Conservation (phyloP, 352 stramenopile genomes). For the Phytophthora pisi region DNA sequence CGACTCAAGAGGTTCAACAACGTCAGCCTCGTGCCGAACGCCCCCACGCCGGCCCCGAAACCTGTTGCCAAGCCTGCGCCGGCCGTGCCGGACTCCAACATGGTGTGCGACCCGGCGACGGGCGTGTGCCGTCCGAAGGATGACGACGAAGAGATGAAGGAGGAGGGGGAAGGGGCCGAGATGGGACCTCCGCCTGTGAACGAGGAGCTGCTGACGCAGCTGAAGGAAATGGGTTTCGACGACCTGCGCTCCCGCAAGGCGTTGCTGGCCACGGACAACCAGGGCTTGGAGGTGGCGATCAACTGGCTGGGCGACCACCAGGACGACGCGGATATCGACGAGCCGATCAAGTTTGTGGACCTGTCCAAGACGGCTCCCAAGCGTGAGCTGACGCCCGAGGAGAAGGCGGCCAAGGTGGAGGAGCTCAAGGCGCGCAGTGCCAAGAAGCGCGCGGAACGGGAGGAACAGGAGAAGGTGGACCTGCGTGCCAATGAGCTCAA, state of each 20-base stretch:
- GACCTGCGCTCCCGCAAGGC: conserved; percentile 84
- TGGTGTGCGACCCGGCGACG: conserved; percentile 73
- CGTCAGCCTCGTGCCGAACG: conserved; percentile 57
- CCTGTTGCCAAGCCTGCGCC: conserved; percentile 24
- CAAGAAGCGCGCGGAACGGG: conserved; percentile 74
- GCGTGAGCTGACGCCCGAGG: conserved; percentile 78
- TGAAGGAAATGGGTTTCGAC: conserved; percentile 88
- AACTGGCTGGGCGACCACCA: conserved; percentile 91
- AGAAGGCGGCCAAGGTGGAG: conserved; percentile 88
- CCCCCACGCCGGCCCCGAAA: conserved; percentile 14
- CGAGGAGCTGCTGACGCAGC: conserved; percentile 63
- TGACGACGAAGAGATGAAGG: conserved; percentile 41
- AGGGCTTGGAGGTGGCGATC: conserved; percentile 77
- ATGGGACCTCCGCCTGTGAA: conserved; percentile 65
- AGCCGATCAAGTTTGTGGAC: conserved; percentile 87
- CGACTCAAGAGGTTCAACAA: conserved; percentile 81
- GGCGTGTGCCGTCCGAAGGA: conserved; percentile 54
- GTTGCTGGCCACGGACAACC: conserved; percentile 79
- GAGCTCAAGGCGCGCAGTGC: conserved; percentile 85
- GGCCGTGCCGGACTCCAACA: conserved; percentile 43
- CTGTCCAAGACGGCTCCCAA: conserved; percentile 48
- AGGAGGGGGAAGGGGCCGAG: conserved; percentile 29
- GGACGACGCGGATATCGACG: conserved; percentile 90
- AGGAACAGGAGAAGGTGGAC: conserved; percentile 80
- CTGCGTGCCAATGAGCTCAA: conserved; percentile 76